Evolutionary conservation across 2,329 filamentous ascomycete genomes (phyloP), one percentile per base, ranked within the genome.

Genomic region (Fusarium guadeloupense): DNA sequence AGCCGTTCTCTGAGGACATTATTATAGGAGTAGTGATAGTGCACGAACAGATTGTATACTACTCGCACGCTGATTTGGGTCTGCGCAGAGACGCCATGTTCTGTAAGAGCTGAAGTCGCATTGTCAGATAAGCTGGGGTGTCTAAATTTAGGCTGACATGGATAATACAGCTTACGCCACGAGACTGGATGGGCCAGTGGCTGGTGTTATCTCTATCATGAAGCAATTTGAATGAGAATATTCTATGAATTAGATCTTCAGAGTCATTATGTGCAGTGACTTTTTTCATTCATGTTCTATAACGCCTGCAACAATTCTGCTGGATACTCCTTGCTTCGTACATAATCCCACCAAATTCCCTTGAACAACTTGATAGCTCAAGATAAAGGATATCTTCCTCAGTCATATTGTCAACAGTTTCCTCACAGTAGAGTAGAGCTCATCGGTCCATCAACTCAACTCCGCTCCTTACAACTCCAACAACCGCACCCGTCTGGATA

Each of bases 401-500:
- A n/a, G n/a, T n/a, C n/a, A n/a, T n/a, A n/a, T n/a, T n/a, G n/a
- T n/a, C n/a, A n/a, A n/a, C n/a, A n/a, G n/a, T n/a, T n/a, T n/a
- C n/a, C n/a, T n/a, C 25, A 26, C 13, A 26, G 9, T 10, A 25
- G 10, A 5, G 42, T 10, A 20, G 8, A 28, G 5, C 35, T 53
- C 67, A 77, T 41, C 67, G 66, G 28, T 74, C 68, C 77, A 78
- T 79, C 67, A 98, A 78, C 74, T 97, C 94, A 25, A 92, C 93
- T 0, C 95, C 95, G 51, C 86, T 90, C 59, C 95, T 83, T 35
- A 99, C 86, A 6, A 97, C 91, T 2, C 94, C 95, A 10, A 98
- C 92, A 39, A 97, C 82, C 0, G 93, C 95, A 7, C 95, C 94
- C 1, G 95, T 98, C 80, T 99, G 95, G 54, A 99, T 85, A 6